Base-by-base conservation (phyloP, 2,329 filamentous ascomycete genomes). In the Penicillium sp. region DNA sequence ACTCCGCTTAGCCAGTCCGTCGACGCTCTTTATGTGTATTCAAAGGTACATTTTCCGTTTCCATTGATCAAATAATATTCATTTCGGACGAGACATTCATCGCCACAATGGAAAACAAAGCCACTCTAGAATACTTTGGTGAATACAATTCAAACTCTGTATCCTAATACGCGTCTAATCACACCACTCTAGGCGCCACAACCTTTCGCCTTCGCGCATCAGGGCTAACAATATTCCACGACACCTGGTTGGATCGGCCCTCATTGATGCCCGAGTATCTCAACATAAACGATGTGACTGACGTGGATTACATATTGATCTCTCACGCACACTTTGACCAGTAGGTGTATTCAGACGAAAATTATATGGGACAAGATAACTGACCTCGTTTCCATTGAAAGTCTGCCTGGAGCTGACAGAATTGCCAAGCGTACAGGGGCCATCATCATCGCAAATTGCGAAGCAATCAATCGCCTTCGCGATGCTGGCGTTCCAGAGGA, bases 61-160 rank as follows among this genome's bases (percentile, higher is more conserved):
- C 7, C 14, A 37, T 37, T 37, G 14, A 37, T 37, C 33, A n/a
- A 8, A 16, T 14, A 9, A 0, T 7, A 8, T 37, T 37, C 33
- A n/a, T 3, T n/a, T n/a, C 2, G 33, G 16, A 61, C 85, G 82
- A 72, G 73, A 79, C 19, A 79, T 86, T 19, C 83, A 83, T 0
- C 77, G 84, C 22, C 70, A 84, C 16, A 37, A 37, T 37, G 35
- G 35, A 37, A 3, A 37, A 10, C 5, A 37, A 37, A n/a, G 35
- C 35, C 0, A 37, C 35, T 10, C 35, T 37, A n/a, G 35, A 37
- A 37, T 37, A 37, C 7, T 37, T 37, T 37, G 35, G 35, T 37
- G 19, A 3, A n/a, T 3, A 3, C 3, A 1, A 1, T 9, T 37
- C 14, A 37, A n/a, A n/a, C 8, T n/a, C 16, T 3, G 5, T n/a